Base-by-base conservation (phyloP, 2,329 filamentous ascomycete genomes). In the Aspergillus thermomutatus region DNA sequence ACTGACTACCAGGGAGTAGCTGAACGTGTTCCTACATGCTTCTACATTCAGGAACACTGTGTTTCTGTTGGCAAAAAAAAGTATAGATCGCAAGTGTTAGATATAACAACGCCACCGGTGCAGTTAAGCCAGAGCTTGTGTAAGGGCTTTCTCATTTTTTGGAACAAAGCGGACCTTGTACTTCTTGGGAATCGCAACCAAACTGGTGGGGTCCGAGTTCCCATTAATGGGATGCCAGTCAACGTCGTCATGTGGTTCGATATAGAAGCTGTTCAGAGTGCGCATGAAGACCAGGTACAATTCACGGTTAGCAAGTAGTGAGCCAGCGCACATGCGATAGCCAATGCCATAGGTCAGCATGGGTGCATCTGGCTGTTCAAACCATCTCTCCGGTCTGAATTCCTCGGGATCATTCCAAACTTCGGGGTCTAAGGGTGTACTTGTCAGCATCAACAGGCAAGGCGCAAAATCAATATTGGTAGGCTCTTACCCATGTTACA, bases 311-410 rank as follows among this genome's bases (percentile, higher is more conserved):
- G 85, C 85, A 2, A 88, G 76, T 41, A 86, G 66, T 1, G 80
- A 84, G 40, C 85, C 86, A 0, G 85, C 84, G 59, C 86, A 88
- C 86, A 88, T 88, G 41, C 85, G 80, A 61, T 87, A 87, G 1
- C 86, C 86, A 9, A 88, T 75, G 0, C 86, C 86, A 56, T 87
- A 88, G 0, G 84, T 86, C 68, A 87, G 87, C 11, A 87, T 70
- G 1, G 85, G 85, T 3, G 83, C 83, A 27, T 88, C 84, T 0
- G 85, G 83, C 49, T 85, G 79, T 66, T 86, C 82, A 10, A 86
- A 71, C 84, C 84, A 88, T 26, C 86, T 78, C 65, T 87, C 83
- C 0, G 83, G 83, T 9, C 83, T 78, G 73, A 88, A 87, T 5
- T 74, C 77, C 34, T 83, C 78, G 1, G 84, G 82, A 60, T 87